Percentiles rank a stretch among this genome's conserved stretches.
phyloP scores from a whole-genome alignment of 139 green algal genomes.

The Picochlorum sp. region DNA sequence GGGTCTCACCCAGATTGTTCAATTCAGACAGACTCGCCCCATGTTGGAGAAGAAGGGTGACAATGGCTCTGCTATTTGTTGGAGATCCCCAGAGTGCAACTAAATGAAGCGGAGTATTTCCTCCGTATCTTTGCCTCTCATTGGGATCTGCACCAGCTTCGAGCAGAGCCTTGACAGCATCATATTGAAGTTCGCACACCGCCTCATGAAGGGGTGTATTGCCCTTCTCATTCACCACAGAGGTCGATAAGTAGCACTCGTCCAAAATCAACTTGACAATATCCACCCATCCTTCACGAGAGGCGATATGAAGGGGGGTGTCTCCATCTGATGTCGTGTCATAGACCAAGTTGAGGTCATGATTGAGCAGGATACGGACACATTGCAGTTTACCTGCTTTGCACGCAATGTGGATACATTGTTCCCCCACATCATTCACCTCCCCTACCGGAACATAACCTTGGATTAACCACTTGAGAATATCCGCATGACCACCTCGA shows the following conservation, averaged over 20 bases:
- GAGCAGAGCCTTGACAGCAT: background rate
- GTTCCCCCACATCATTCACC: constrained; percentile 2
- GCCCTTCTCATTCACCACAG: background rate
- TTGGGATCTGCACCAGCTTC: constrained; percentile 4
- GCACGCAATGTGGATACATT: background rate
- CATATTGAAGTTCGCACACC: background rate
- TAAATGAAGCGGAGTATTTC: constrained; percentile 3
- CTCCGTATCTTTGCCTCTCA: background rate
- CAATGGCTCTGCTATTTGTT: background rate
- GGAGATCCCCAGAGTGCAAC: background rate
- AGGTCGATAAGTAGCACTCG: background rate
- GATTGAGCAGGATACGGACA: background rate
- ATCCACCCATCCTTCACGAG: constrained; percentile 4
- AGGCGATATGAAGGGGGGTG: constrained; percentile 5
- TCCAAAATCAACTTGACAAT: constrained; percentile 1
- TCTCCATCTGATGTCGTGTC: constrained; percentile 1
- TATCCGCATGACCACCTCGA: background rate
- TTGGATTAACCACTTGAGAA: background rate
- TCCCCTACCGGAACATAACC: background rate
- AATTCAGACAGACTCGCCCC: background rate
- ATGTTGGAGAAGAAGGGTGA: background rate
- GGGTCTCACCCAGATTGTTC: constrained; percentile 5
- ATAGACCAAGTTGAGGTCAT: background rate
- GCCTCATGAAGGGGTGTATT: constrained; percentile 12
- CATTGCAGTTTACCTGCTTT: background rate